Evolutionary conservation across 1,284 basidiomycete genomes (phyloP), one percentile per base, ranked within the genome.

Genomic region (Cutaneotrichosporon spelunceum): DNA sequence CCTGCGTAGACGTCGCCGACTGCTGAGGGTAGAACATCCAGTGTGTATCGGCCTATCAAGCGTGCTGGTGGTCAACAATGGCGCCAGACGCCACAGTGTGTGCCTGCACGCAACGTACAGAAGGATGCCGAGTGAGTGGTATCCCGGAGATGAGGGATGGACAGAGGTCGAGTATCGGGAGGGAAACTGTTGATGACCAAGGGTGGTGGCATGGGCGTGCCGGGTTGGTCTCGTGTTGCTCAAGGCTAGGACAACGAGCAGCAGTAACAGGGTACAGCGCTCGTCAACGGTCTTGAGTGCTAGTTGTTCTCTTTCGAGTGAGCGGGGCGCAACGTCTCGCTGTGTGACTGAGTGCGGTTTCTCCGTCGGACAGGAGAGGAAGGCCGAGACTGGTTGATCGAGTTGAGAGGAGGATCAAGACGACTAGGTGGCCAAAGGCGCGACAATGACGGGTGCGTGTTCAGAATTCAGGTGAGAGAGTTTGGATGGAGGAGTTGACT

Each of bases 1-100:
- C 66, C 61, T 62, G 63, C 58, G 68, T 64, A 39, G 69, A 63
- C 30, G 67, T 63, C 62, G 65, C 60, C 55, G 72, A 63, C 56
- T 70, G 63, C 60, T 70, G 66, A 59, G 68, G 68, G 53, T 71
- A 72, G 66, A 71, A 74, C 72, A 74, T 74, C 60, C 64, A 69
- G 56, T 49, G 33, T 33, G 29, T 34, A 39, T 57, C 55, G 55
- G 44, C 19, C 55, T 56, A 48, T 49, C 33, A 50, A 49, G 56
- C 29, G 30, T 16, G 24, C 56, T 47, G 10, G 23, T 14, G 26
- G 52, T 60, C 34, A 57, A 55, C 47, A 52, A 57, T 34, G 53
- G 21, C 29, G 62, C 19, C 30, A 47, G n/a, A 21, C 29, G 62
- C 19, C 30, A 47, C 13, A 21, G n/a, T 19, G 23, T 10, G 26